Evolutionary conservation across 805 yeast species (phyloP).

Genomic region (Isabelozyma pseudorhagii): DNA sequence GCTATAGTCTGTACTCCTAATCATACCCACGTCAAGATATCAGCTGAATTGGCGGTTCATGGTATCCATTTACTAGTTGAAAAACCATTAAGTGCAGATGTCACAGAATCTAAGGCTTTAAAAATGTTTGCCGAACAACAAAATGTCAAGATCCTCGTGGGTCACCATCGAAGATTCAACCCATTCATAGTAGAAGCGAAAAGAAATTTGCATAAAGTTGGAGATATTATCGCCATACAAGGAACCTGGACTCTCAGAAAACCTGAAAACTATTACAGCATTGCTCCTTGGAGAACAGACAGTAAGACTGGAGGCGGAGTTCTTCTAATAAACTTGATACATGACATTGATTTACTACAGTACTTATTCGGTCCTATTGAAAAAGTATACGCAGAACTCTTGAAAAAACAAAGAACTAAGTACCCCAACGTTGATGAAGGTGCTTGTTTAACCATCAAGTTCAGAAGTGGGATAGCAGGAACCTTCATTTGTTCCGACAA

Average conservation of each 20-base stretch:
- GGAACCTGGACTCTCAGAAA: conserved; percentile 38
- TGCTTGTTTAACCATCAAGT: conserved; percentile 29
- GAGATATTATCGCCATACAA: conserved; percentile 32
- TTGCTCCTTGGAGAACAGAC: conserved; percentile 31
- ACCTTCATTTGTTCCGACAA: conserved; percentile 37
- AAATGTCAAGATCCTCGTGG: conserved; percentile 29
- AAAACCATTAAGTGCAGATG: conserved; percentile 31
- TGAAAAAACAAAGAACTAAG: conserved; percentile 24
- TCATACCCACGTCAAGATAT: conserved; percentile 32
- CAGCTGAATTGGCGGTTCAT: conserved; percentile 26
- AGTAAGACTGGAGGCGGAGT: conserved; percentile 32
- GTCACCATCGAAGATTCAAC: conserved; percentile 41
- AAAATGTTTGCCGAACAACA: conserved; percentile 17
- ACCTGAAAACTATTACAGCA: conserved; percentile 29
- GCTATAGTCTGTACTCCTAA: conserved; percentile 41
- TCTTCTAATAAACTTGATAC: conserved; percentile 34
- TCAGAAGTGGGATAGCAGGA: conserved; percentile 30
- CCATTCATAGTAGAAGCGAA: conserved; percentile 36
- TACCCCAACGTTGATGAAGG: conserved; percentile 35
- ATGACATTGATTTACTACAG: conserved; percentile 36
- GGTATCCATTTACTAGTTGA: conserved; percentile 35
- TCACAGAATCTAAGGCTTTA: conserved; percentile 28
- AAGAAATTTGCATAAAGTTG: conserved; percentile 23
- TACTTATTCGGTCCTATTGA: conserved; percentile 37
- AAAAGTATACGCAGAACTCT: conserved; percentile 34